Conservation (phyloP, 129 eudicot genomes). For the Artemisia argyi region DNA sequence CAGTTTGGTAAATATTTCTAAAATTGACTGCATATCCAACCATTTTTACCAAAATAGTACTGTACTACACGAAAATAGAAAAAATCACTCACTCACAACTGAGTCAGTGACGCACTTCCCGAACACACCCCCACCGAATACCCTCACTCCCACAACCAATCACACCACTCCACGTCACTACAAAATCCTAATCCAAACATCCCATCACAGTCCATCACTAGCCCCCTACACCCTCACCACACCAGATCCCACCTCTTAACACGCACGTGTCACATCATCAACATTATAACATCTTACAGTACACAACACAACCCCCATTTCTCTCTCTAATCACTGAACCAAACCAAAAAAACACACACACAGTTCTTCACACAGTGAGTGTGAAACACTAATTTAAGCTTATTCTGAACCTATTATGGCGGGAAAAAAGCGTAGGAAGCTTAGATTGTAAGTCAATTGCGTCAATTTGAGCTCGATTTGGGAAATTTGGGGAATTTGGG, state of each 20-base stretch:
- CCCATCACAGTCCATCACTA: slow-evolving; percentile 12
- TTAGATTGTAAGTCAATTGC: slow-evolving; percentile 36
- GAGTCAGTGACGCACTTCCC: background rate
- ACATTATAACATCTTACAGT: slow-evolving; percentile 17
- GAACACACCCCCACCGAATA: too few species aligned
- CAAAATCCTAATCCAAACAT: slow-evolving; percentile 20
- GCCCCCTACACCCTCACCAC: slow-evolving; percentile 35
- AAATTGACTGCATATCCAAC: too few species aligned
- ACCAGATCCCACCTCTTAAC: slow-evolving; percentile 21
- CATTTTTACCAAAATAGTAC: too few species aligned
- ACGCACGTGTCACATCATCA: slow-evolving; percentile 37
- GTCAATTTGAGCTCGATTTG: background rate
- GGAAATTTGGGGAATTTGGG: slow-evolving; percentile 1
- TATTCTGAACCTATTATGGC: slow-evolving; percentile 37
- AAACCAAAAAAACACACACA: too few species aligned
- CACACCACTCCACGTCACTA: slow-evolving; percentile 23
- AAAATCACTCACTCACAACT: too few species aligned
- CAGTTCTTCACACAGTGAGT: slow-evolving; percentile 1
- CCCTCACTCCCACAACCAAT: slow-evolving; percentile 18
- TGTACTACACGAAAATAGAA: too few species aligned
- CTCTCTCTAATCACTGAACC: background rate
- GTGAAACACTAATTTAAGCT: background rate
- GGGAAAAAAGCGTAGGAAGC: slow-evolving; percentile 49
- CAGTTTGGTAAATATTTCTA: too few species aligned
- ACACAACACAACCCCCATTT: slow-evolving; percentile 40